Evolutionary conservation across 139 green algal species (phyloP), one percentile per base, ranked within the genome.

Genomic region (Chlorella sp.): DNA sequence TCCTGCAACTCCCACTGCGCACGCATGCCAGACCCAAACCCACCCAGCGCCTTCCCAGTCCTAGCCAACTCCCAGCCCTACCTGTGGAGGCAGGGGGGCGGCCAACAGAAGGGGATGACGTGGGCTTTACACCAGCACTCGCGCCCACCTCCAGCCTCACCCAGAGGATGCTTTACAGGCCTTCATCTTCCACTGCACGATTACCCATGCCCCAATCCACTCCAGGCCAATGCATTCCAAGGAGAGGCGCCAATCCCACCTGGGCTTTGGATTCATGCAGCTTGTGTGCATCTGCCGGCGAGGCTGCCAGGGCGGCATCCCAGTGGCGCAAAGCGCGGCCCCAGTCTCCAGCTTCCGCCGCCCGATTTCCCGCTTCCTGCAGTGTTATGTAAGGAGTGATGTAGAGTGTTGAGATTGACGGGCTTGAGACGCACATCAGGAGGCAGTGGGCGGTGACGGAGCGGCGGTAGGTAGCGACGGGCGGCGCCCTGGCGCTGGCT

Each of bases 251-350:
- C 30, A 11, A 71, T 28, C 64, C 5, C 64, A 91, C 88, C 83
- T 91, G 88, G 12, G 88, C 88, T 28, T 89, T 89, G 1, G 40
- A 19, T 40, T 91, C 88, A 15, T 88, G 88, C 28, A 91, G 81
- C 57, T 77, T 69, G 81, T 80, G 37, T 3, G 88, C 36, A 0
- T 87, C 75, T 3, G 53, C 26, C 26, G 88, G 64, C 1, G 30
- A 32, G 5, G 39, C 30, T 30, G 83, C 73, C 60, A 91, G 39
- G 1, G 88, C 88, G 16, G 64, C 60, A 71, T 91, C 81, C 88
- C 88, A 91, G 28, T 83, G 64, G 34, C 76, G 53, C 39, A 91
- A 28, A 1, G 88, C 88, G 11, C 12, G 4, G 0, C 81, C 68
- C 77, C 78, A 91, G 5, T 84, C 32, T 30, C 83, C 88, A 36